Percentiles rank a stretch among this genome's conserved stretches.
Evolutionary conservation across 192 early-diverging fungal species (phyloP).

Genomic region (Paraglomus brasilianum): DNA sequence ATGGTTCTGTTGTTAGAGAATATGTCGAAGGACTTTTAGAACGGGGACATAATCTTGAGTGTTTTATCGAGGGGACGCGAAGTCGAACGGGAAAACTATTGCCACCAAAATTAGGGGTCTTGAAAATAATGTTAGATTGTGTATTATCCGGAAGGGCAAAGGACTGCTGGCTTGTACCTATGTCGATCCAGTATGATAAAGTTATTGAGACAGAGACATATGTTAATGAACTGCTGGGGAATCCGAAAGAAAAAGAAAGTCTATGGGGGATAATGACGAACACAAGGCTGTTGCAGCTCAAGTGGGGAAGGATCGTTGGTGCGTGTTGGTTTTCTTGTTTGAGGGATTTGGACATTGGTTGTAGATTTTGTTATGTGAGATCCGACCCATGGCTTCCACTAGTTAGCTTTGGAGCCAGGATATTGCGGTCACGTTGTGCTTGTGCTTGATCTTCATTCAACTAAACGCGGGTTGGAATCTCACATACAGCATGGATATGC

Average conservation of each 20-base stretch:
- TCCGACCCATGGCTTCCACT: no score
- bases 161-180: slow-evolving; percentile 76
- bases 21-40: slow-evolving; percentile 70
- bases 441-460: no score
- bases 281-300: slow-evolving; percentile 55
- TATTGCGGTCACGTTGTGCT: no score
- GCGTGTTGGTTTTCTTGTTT: slow-evolving; percentile 1
- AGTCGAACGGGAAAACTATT: slow-evolving; percentile 78
- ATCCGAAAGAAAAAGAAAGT: slow-evolving; percentile 78
- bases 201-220: slow-evolving; percentile 80
- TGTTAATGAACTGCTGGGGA: slow-evolving; percentile 75
- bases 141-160: slow-evolving; percentile 56
- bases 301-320: slow-evolving; percentile 81
- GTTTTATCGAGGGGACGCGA: slow-evolving; percentile 82
- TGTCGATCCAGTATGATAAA: slow-evolving; percentile 84
- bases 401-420: no score
- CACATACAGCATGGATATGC: no score
- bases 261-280: slow-evolving; percentile 65
- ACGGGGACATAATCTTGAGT: slow-evolving; percentile 80
- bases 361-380: neutral
- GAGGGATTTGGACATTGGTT: neutral
- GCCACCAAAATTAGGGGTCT: slow-evolving; percentile 76
- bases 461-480: no score
- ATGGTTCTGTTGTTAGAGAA: slow-evolving; percentile 68
- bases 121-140: slow-evolving; percentile 81